Evolutionary conservation across 495 filamentous ascomycete genomes (phyloP).

Genomic region (Mycothermus thermophilus): DNA sequence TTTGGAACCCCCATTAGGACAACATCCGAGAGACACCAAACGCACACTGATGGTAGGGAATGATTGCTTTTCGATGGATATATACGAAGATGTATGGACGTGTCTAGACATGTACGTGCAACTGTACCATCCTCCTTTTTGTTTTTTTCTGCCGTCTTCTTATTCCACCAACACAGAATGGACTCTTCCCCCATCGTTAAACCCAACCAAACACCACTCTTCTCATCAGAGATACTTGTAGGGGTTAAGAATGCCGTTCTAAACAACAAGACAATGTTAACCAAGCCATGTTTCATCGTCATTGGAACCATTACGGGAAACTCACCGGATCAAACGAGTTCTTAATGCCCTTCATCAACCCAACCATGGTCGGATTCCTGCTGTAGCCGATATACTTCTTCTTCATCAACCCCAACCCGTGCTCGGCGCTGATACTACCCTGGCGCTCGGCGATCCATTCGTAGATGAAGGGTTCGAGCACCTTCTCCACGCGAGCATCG

Average conservation of each 20-base stretch:
- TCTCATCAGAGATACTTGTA: conserved; percentile 57
- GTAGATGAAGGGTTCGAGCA: conserved; percentile 87
- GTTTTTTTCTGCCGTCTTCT: no score
- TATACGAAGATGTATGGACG: no score
- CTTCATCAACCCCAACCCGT: conserved; percentile 89
- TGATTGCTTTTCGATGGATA: no score
- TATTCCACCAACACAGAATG: no score
- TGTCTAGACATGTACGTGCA: no score
- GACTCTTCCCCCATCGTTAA: background rate
- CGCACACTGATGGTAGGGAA: no score
- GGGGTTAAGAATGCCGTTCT: conserved; percentile 82
- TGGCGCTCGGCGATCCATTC: conserved; percentile 82
- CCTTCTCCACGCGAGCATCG: conserved; percentile 78
- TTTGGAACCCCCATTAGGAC: no score
- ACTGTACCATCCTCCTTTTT: no score
- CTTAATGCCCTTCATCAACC: conserved; percentile 90
- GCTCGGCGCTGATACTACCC: conserved; percentile 91
- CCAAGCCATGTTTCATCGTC: no score
- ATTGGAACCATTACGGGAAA: no score
- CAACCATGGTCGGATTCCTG: conserved; percentile 69
- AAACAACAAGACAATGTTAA: no score
- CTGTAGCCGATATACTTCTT: conserved; percentile 89
- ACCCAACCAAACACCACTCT: background rate
- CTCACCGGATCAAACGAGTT: conserved; percentile 79
- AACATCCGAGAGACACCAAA: no score